Evolutionary conservation across 306 rosid genomes (phyloP).

Genomic region (Trifolium fragiferum): DNA sequence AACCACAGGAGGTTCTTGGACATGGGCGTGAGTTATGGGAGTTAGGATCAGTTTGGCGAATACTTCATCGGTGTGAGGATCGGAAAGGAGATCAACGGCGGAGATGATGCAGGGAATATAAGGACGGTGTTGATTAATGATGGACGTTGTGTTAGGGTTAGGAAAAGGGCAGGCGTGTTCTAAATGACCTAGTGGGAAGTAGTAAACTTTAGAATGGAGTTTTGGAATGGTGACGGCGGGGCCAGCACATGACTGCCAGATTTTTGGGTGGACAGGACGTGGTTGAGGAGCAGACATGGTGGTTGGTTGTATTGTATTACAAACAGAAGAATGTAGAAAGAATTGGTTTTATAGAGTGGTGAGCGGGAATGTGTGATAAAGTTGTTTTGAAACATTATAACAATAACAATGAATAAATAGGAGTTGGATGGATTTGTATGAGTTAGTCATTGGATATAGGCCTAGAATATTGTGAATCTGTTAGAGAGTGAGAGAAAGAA

Average conservation of each 20-base stretch:
- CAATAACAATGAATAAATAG: too few relatives aligned
- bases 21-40: background rate
- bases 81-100: slow-evolving; percentile 50
- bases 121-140: slow-evolving; percentile 25
- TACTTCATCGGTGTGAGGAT: slow-evolving; percentile 68
- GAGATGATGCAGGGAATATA: slow-evolving; percentile 46
- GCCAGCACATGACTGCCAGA: slow-evolving; percentile 75
- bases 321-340: background rate
- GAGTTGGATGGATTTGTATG: too few relatives aligned
- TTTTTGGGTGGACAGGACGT: slow-evolving; percentile 42
- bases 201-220: slow-evolving; percentile 69
- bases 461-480: too few relatives aligned
- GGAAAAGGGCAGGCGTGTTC: slow-evolving; percentile 52
- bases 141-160: slow-evolving; percentile 35
- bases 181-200: slow-evolving; percentile 76
- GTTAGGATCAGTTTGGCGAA: slow-evolving; percentile 53
- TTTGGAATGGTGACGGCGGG: slow-evolving; percentile 49
- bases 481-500: too few relatives aligned
- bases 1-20: background rate
- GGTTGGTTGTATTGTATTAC: background rate
- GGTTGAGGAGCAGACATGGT: slow-evolving; percentile 1
- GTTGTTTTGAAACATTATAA: too few relatives aligned
- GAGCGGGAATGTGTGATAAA: background rate
- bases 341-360: background rate
- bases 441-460: too few relatives aligned